These are phyloP conservation scores for Ustilago trichophora DNA, from an alignment of 1,284 basidiomycete genomes.

Conservation along the genomic window DNA sequence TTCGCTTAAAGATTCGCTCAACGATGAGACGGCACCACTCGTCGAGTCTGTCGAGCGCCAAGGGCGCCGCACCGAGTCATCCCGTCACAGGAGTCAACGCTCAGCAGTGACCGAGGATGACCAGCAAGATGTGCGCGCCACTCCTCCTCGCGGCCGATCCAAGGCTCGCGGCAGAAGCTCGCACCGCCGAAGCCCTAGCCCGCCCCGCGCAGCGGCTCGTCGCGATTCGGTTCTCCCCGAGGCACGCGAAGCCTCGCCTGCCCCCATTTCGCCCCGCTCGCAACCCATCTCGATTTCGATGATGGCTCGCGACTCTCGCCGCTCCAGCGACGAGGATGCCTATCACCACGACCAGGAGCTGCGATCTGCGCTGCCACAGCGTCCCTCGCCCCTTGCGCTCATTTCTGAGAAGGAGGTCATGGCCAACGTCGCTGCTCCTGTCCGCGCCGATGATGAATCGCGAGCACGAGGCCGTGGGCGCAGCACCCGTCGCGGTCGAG, in stretches of 20 bases:
- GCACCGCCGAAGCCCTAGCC: slow-evolving; percentile 50
- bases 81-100: slow-evolving; percentile 13
- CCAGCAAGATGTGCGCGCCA: slow-evolving; percentile 36
- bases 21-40: too few relatives aligned
- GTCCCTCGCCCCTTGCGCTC: slow-evolving; percentile 29
- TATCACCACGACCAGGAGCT: slow-evolving; percentile 43
- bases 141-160: slow-evolving; percentile 51
- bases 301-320: slow-evolving; percentile 17
- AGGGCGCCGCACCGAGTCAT: slow-evolving; percentile 17
- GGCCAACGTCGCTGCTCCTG: slow-evolving; percentile 23
- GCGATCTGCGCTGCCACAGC: slow-evolving; percentile 31
- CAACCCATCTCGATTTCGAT: slow-evolving; percentile 39
- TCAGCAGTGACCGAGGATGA: neutral
- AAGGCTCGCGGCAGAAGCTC: slow-evolving; percentile 52
- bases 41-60: slow-evolving; percentile 14
- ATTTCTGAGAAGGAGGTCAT: slow-evolving; percentile 22
- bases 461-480: slow-evolving; percentile 21
- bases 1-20: slow-evolving; percentile 2
- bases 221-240: slow-evolving; percentile 17
- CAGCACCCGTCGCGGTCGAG: slow-evolving; percentile 25
- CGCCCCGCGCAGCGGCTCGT: slow-evolving; percentile 48
- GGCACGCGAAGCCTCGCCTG: slow-evolving; percentile 19
- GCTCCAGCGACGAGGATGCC: slow-evolving; percentile 19
- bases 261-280: slow-evolving; percentile 34
- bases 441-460: slow-evolving; percentile 25